Percentiles rank a stretch among this genome's conserved stretches.
phyloP scores from a whole-genome alignment of 805 yeast species.

The Saturnispora diversa region DNA sequence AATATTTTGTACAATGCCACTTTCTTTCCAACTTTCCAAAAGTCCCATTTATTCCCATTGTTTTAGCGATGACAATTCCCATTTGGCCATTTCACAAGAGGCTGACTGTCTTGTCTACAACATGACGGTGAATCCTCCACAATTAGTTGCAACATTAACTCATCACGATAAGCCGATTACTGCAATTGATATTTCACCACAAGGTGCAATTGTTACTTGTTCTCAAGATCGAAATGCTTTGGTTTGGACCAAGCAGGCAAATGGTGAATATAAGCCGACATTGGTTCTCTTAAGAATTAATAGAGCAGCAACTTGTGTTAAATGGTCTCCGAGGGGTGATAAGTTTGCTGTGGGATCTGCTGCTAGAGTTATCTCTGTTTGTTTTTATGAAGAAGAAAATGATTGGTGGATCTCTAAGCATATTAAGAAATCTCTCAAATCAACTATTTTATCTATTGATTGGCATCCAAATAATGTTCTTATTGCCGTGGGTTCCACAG shows the following conservation, averaged over 20 bases:
- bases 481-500: constrained; percentile 86
- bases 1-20: too few relatives aligned
- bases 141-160: constrained; percentile 53
- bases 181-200: constrained; percentile 82
- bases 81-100: constrained; percentile 76
- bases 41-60: constrained; percentile 88
- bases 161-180: constrained; percentile 94
- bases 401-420: constrained; percentile 99
- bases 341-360: constrained; percentile 98
- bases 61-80: constrained; percentile 56
- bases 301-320: constrained; percentile 89
- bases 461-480: constrained; percentile 95
- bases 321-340: constrained; percentile 92
- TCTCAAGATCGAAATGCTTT: constrained; percentile 97
- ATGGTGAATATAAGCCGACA: constrained; percentile 68
- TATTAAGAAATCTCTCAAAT: constrained; percentile 87
- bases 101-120: constrained; percentile 68
- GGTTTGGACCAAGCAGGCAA: constrained; percentile 79
- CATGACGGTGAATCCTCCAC: constrained; percentile 43
- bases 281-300: constrained; percentile 86
- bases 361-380: constrained; percentile 87
- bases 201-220: constrained; percentile 90
- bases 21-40: constrained; percentile 63
- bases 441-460: constrained; percentile 71
- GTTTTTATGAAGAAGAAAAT: constrained; percentile 91